Evolutionary conservation across 306 rosid species (phyloP).

Genomic region (Cercis canadensis): DNA sequence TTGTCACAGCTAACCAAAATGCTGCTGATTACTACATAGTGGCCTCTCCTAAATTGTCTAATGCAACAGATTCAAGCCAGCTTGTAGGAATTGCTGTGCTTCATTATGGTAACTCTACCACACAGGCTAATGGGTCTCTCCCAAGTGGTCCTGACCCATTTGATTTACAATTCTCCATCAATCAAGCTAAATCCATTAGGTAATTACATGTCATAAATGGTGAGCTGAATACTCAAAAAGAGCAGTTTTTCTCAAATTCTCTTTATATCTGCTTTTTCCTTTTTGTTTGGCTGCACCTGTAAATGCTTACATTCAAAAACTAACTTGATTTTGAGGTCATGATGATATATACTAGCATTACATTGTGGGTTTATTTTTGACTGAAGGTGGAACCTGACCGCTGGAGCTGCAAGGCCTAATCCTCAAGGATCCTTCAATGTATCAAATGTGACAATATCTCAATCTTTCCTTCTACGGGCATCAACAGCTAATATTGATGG

Average conservation of each 20-base stretch:
- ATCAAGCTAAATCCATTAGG: slow-evolving; percentile 79
- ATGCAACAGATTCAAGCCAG: slow-evolving; percentile 26
- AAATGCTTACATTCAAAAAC: too few relatives aligned
- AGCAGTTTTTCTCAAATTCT: not conserved
- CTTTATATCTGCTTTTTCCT: not conserved
- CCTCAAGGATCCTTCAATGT: slow-evolving; percentile 88
- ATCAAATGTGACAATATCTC: slow-evolving; percentile 66
- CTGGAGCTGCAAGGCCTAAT: slow-evolving; percentile 90
- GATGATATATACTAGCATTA: too few relatives aligned
- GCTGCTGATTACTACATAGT: slow-evolving; percentile 75
- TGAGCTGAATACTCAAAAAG: not conserved
- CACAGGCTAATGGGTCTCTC: slow-evolving; percentile 55
- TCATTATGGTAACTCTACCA: slow-evolving; percentile 59
- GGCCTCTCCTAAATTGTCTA: slow-evolving; percentile 66
- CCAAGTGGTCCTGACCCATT: slow-evolving; percentile 72
- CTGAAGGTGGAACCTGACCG: slow-evolving; percentile 78
- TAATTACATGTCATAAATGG: slow-evolving; percentile 29
- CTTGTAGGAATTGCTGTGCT: slow-evolving; percentile 63
- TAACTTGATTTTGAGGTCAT: too few relatives aligned
- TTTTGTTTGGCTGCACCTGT: not conserved
- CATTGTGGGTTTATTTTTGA: slow-evolving; percentile 6
- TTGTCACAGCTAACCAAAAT: slow-evolving; percentile 70
- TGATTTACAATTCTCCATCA: slow-evolving; percentile 62
- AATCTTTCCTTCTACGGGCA: slow-evolving; percentile 64
- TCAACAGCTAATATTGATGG: slow-evolving; percentile 39